Percentiles rank a stretch among this genome's conserved stretches.
These are phyloP conservation scores for Termitomyces sp. DNA, from an alignment of 768 basidiomycete species.

Conservation along the genomic window DNA sequence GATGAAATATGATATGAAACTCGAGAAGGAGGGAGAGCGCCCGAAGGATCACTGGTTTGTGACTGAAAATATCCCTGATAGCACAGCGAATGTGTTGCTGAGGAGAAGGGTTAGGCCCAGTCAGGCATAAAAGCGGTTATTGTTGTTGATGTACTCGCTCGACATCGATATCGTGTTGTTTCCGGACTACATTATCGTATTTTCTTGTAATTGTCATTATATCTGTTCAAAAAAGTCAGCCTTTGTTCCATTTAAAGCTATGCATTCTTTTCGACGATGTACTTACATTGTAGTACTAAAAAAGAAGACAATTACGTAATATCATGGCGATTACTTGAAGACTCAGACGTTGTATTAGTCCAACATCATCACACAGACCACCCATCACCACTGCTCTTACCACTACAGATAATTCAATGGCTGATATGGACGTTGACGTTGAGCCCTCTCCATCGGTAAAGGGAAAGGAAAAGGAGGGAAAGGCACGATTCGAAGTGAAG, in stretches of 20 bases:
- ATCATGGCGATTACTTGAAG: neutral
- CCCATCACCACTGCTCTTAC: neutral
- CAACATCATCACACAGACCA: neutral
- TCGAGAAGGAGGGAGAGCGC: conserved; percentile 6
- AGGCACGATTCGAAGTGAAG: conserved; percentile 96
- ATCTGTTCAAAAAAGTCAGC: neutral
- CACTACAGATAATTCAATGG: conserved; percentile 24
- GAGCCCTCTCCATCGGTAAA: conserved; percentile 43
- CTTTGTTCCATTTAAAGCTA: neutral
- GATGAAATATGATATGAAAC: conserved; percentile 33
- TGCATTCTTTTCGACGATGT: neutral
- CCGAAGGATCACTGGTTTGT: conserved; percentile 10
- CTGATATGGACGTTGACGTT: conserved; percentile 67
- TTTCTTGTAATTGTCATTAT: neutral
- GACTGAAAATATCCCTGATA: conserved; percentile 6
- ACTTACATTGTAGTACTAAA: neutral
- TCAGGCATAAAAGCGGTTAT: neutral
- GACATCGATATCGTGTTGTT: neutral
- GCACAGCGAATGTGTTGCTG: conserved; percentile 10
- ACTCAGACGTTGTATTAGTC: neutral
- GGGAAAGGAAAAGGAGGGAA: conserved; percentile 53
- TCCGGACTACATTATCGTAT: neutral
- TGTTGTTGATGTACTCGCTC: neutral
- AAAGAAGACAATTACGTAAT: conserved; percentile 2
- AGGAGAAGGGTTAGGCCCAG: conserved; percentile 1